These are phyloP conservation scores for Furcasterigmium sp. DNA, from an alignment of 2,329 filamentous ascomycete genomes.

Conservation along the genomic window DNA sequence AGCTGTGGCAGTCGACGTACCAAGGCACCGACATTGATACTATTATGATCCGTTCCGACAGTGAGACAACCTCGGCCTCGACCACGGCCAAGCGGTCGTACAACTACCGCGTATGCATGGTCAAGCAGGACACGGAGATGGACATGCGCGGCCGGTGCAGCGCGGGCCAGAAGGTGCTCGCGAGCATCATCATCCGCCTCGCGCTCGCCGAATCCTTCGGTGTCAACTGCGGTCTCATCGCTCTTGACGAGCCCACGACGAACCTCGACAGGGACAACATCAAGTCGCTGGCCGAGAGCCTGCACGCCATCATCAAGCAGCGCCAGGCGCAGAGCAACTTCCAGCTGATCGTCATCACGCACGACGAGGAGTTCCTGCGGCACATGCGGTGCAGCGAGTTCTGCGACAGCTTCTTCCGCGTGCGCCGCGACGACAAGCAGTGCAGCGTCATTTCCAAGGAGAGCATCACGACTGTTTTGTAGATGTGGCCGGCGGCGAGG, in stretches of 20 bases:
- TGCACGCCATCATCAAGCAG: slow-evolving; percentile 81
- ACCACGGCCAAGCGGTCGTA: slow-evolving; percentile 73
- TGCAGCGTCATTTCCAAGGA: slow-evolving; percentile 79
- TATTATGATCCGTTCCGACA: slow-evolving; percentile 90
- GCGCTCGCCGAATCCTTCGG: slow-evolving; percentile 96
- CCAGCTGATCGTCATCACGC: slow-evolving; percentile 96
- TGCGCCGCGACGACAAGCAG: slow-evolving; percentile 76
- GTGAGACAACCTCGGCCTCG: slow-evolving; percentile 57
- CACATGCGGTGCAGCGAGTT: slow-evolving; percentile 95
- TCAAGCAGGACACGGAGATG: slow-evolving; percentile 96
- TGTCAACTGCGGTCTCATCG: slow-evolving; percentile 91
- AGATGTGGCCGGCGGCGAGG: too few species aligned
- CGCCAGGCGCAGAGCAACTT: slow-evolving; percentile 88
- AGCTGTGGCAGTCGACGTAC: slow-evolving; percentile 97
- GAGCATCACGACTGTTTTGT: slow-evolving; percentile 48
- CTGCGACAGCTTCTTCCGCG: slow-evolving; percentile 84
- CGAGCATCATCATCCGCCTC: slow-evolving; percentile 94
- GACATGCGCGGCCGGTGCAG: slow-evolving; percentile 98
- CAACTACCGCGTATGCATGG: slow-evolving; percentile 97
- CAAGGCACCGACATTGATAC: slow-evolving; percentile 96
- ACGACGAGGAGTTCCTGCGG: slow-evolving; percentile 92
- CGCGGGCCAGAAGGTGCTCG: slow-evolving; percentile 93
- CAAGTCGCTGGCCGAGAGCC: slow-evolving; percentile 73
- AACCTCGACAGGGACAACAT: slow-evolving; percentile 97
- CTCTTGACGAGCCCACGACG: slow-evolving; percentile 94